Evolutionary conservation across 306 rosid genomes (phyloP).

Genomic region (Ormosia semicastrata): DNA sequence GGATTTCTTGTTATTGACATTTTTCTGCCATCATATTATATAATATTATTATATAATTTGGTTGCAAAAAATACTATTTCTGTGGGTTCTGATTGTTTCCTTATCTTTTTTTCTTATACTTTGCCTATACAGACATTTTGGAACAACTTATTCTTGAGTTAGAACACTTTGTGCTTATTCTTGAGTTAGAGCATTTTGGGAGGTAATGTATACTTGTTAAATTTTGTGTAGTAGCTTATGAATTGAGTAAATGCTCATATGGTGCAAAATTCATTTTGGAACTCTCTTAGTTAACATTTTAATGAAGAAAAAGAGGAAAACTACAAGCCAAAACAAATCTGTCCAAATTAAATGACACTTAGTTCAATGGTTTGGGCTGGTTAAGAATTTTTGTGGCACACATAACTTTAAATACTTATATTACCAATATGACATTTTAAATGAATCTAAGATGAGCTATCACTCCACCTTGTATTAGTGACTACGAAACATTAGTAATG

Average conservation of each 20-base stretch:
- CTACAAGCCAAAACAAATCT: neutral
- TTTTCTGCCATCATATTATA: too few species aligned
- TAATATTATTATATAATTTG: neutral
- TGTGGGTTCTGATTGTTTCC: conserved; percentile 3
- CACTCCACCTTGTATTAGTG: too few species aligned
- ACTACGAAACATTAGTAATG: too few species aligned
- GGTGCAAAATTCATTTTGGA: neutral
- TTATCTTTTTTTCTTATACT: neutral
- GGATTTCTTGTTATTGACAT: too few species aligned
- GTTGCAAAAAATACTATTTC: neutral
- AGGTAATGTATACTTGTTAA: conserved; percentile 49
- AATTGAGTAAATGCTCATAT: neutral
- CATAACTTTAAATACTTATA: too few species aligned
- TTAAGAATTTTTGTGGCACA: too few species aligned
- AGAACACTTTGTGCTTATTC: too few species aligned
- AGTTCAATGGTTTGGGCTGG: too few species aligned
- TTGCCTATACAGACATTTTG: conserved; percentile 83
- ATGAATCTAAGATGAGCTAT: too few species aligned
- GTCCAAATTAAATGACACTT: neutral
- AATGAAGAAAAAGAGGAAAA: neutral
- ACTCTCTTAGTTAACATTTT: neutral
- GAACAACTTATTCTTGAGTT: conserved; percentile 72
- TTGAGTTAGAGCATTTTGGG: conserved; percentile 67
- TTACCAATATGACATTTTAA: too few species aligned
- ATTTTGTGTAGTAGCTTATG: neutral